Evolutionary conservation across 2,329 filamentous ascomycete species (phyloP), one percentile per base, ranked within the genome.

Genomic region (Hypoxylon sp.): DNA sequence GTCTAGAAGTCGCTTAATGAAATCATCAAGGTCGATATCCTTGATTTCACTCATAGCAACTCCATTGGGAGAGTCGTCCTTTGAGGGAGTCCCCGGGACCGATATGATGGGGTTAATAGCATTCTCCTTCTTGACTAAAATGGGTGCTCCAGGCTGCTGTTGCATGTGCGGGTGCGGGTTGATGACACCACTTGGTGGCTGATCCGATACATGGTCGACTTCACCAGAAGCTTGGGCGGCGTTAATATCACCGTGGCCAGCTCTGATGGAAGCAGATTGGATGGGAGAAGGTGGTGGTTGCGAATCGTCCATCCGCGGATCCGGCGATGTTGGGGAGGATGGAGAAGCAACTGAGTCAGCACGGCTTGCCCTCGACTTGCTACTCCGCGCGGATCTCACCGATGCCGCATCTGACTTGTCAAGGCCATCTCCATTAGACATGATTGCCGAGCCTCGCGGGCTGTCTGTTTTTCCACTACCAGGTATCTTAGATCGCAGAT

Each of bases 1-100:
- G 80, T 99, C 96, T 59, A 99, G 84, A 46, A 99, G 87, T 46
- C 96, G 90, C 75, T 94, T 94, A 78, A 99, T 99, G 85, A 97
- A 98, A 77, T 99, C 96, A 77, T 99, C 96, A 30, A 99, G 85
- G 78, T 99, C 96, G 73, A 96, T 93, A 36, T 94, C 89, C 80
- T 97, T 97, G 76, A 98, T 88, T 21, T 97, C 93, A 60, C 92
- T 90, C 86, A 98, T 97, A 69, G 93, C 92, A 80, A 97, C 92
- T 60, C 82, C 84, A 6, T 79, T 79, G 2, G 81, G 78, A n/a
- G 79, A 79, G 50, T 90, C 87, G 21, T 85, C 83, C 45, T 79
- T 78, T 1, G 67, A 63, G 4, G 67, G 48, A 5, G 71, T 63
- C 9, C 59, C 68, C 23, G 68, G 63, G 11, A 61, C 45, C 4